These are phyloP conservation scores for Parsonsia alboflavescens DNA, from an alignment of 257 asterid genomes.

Conservation along the genomic window DNA sequence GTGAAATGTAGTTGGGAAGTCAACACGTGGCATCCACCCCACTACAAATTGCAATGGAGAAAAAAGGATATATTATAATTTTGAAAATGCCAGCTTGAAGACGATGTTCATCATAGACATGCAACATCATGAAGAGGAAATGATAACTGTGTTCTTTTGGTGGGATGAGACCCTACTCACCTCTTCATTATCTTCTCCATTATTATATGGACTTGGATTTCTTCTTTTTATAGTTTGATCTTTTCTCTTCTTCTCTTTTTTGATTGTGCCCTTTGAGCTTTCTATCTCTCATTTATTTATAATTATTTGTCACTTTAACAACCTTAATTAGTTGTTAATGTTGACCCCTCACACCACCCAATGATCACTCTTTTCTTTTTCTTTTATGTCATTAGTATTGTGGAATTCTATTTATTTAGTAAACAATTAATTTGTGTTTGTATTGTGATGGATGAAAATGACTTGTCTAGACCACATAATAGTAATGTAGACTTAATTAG, in stretches of 20 bases:
- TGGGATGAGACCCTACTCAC: slow-evolving; percentile 42
- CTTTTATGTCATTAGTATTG: neutral
- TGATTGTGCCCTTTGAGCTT: slow-evolving; percentile 23
- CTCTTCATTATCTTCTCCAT: slow-evolving; percentile 45
- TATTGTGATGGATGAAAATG: slow-evolving; percentile 11
- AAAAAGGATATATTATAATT: slow-evolving; percentile 23
- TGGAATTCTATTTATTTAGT: too few species aligned
- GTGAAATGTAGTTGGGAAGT: slow-evolving; percentile 37
- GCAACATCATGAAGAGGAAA: slow-evolving; percentile 17
- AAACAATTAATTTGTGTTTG: neutral
- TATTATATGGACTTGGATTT: slow-evolving; percentile 38
- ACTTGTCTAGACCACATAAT: slow-evolving; percentile 1
- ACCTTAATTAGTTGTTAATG: slow-evolving; percentile 26
- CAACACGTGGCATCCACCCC: slow-evolving; percentile 43
- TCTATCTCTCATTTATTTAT: slow-evolving; percentile 22
- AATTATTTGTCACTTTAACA: slow-evolving; percentile 38
- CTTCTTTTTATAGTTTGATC: slow-evolving; percentile 21
- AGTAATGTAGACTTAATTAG: neutral
- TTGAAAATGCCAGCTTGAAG: slow-evolving; percentile 16
- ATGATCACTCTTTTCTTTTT: neutral
- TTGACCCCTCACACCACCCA: slow-evolving; percentile 14
- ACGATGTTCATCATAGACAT: slow-evolving; percentile 11
- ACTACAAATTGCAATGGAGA: slow-evolving; percentile 17
- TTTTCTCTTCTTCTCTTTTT: slow-evolving; percentile 9
- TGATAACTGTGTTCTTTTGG: slow-evolving; percentile 21